These are phyloP conservation scores for Gossypium raimondii DNA, from an alignment of 345 rosid species.

Conservation along the genomic window DNA sequence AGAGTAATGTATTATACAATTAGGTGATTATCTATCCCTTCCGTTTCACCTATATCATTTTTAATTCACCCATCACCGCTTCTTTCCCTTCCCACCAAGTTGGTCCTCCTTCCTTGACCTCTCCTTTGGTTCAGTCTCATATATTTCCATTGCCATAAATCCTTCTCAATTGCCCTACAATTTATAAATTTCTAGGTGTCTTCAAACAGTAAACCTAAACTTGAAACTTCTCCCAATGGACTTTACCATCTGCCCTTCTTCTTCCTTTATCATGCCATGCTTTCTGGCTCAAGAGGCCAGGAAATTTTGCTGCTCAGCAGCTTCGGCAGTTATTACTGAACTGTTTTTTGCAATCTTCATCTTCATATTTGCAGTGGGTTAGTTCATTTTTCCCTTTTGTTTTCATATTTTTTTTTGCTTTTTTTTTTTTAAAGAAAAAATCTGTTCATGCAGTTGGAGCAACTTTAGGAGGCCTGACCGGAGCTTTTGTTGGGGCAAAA, in stretches of 20 bases:
- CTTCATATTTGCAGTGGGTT: slow-evolving; percentile 30
- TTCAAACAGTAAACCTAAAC: neutral
- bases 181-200: too few species aligned
- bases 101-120: too few species aligned
- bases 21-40: too few species aligned
- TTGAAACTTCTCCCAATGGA: neutral
- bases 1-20: too few species aligned
- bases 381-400: neutral
- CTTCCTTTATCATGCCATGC: neutral
- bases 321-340: slow-evolving; percentile 11
- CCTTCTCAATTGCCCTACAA: too few species aligned
- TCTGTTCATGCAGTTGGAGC: slow-evolving; percentile 24
- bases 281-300: slow-evolving; percentile 2
- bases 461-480: slow-evolving; percentile 25
- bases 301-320: slow-evolving; percentile 13
- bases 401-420: neutral
- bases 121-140: neutral
- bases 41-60: too few species aligned
- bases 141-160: neutral
- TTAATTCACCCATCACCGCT: neutral
- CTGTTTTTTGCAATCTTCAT: slow-evolving; percentile 21
- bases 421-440: too few species aligned
- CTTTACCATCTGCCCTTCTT: neutral
- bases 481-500: slow-evolving; percentile 28
- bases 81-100: too few species aligned